Evolutionary conservation across 345 rosid species (phyloP), one percentile per base, ranked within the genome.

Genomic region (Raphanus sativus): DNA sequence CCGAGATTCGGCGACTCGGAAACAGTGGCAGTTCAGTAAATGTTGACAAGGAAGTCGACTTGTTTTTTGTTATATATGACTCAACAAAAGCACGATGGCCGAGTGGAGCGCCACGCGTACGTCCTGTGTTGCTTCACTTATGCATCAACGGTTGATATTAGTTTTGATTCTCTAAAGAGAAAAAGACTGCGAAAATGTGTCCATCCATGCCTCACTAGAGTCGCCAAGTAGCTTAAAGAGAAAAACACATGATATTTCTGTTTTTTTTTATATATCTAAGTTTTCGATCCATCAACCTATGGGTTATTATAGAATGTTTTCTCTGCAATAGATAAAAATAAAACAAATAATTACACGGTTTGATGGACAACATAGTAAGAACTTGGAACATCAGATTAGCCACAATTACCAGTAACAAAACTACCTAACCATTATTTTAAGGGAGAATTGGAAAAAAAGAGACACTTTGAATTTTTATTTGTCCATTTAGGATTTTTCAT

Each of bases 21-120:
- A 32, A 8, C 34, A 79, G 78, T 79, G 74, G 78, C 75, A 38
- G 16, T 62, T 11, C 66, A 40, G 76, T 79, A 74, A 74, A 62
- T 67, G 2, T 26, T 36, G 52, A 36, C 15, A 50, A 73, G 17
- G 74, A 60, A 50, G 64, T 42, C 59, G 59, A 25, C 73, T 78
- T 15, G 77, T 61, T 67, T 71, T 64, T 54, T 2, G 30, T 4
- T 78, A 13, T 42, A 30, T 42, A 60, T 58, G 69, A 25, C n/a
- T n/a, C 17, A 50, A 50, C 55, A 50, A 50, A 50, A 8, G n/a
- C 17, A 65, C 58, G 28, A 67, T 66, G 36, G 33, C 8, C 11
- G 17, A 74, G 70, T 64, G 70, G 70, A 74, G 12, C 3, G 60
- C 34, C 78, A 79, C 82, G 78, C 56, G 75, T 73, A 73, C 26